phyloP scores from a whole-genome alignment of 176 grass and related monocot species.

The Chrysopogon serrulatus region DNA sequence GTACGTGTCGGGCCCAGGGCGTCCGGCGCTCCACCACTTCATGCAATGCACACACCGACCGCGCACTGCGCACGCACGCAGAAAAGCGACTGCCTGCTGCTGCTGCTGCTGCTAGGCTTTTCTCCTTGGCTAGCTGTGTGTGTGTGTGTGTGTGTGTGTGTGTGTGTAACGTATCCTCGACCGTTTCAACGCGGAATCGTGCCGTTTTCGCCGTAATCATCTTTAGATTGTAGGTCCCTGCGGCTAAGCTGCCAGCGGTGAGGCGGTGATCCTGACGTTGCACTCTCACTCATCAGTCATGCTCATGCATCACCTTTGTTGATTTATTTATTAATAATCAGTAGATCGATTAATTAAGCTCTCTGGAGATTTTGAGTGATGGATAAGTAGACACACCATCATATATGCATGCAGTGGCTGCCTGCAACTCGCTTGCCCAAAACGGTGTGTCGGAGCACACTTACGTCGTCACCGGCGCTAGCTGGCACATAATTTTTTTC shows the following conservation, averaged over 20 bases:
- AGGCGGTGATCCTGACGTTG: neutral
- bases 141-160: too few relatives aligned
- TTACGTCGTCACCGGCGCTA: neutral
- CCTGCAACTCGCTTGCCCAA: neutral
- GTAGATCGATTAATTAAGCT: neutral
- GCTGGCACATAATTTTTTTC: neutral
- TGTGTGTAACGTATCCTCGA: neutral
- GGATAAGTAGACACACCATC: neutral
- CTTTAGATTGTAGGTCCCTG: too few relatives aligned
- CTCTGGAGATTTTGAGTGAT: neutral
- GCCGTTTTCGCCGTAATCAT: neutral
- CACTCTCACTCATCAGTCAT: neutral
- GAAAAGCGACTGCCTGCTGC: too few relatives aligned
- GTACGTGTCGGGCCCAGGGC: conserved; percentile 1
- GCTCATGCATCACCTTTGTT: neutral
- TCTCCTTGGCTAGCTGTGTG: too few relatives aligned
- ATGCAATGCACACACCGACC: conserved; percentile 18
- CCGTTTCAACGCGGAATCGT: conserved; percentile 41
- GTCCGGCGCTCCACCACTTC: neutral
- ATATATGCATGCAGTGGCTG: too few relatives aligned
- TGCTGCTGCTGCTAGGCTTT: too few relatives aligned
- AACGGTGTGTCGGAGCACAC: neutral
- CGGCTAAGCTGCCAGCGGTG: too few relatives aligned
- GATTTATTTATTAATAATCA: neutral
- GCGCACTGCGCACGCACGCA: neutral